Evolutionary conservation across 805 yeast genomes (phyloP), one percentile per base, ranked within the genome.

Genomic region (Yueomyces sp.): DNA sequence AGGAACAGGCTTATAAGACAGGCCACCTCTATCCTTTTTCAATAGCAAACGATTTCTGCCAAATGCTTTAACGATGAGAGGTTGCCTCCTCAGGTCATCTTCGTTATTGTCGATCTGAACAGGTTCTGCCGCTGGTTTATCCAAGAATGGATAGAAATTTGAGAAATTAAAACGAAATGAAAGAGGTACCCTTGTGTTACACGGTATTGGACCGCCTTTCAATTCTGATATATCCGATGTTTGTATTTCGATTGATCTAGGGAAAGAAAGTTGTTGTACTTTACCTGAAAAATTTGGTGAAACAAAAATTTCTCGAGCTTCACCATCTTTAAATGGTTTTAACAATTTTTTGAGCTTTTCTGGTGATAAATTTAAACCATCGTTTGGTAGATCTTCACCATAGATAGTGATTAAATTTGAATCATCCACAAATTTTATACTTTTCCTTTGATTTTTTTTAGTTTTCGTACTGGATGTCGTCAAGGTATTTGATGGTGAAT

Each of bases 1-100:
- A 4, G 65, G 65, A 19, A 59, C 56, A 27, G 52, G 52, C 40
- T 54, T 61, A 45, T 60, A 61, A n/a, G 65, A 62, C 26, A 61
- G 38, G 5, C 64, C 63, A 27, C 64, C 65, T 48, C 65, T 54
- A 42, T 61, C 65, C 36, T 58, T 56, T 38, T 57, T 51, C 29
- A 61, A 40, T 19, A 61, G 42, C 26, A 60, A 42, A 31, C 52
- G 48, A 43, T 61, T 61, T 47, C 51, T 57, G 38, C 65, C 65
- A 47, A 59, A 61, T 2, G 65, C 65, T 38, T 53, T 52, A 19
- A 54, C 60, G 26, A 61, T 52, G 26, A 60, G 44, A 6, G 63
- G 62, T 8, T 48, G 45, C 36, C 45, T 49, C 19, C 42, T 42
- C 27, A 32, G 30, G 19, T 36, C 46, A 19, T 48, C 49, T 7